phyloP scores from a whole-genome alignment of 1,284 basidiomycete genomes.

The Singerocomus rubriflavus region DNA sequence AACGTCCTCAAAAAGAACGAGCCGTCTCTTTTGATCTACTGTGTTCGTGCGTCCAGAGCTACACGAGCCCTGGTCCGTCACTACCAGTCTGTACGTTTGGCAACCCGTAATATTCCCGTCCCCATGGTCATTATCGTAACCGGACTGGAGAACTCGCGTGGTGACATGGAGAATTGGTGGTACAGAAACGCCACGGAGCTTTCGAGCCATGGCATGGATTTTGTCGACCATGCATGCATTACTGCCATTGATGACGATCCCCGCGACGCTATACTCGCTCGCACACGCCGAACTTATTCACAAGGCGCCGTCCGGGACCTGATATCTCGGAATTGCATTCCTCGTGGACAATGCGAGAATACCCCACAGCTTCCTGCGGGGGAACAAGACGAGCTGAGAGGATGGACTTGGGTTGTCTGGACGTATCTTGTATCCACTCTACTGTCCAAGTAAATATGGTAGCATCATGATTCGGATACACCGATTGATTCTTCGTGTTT shows the following conservation, averaged over 20 bases:
- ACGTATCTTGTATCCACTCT: conserved; percentile 19
- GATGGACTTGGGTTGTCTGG: conserved; percentile 22
- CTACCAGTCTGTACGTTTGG: conserved; percentile 25
- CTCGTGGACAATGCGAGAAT: conserved; percentile 4
- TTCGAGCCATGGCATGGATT: conserved; percentile 22
- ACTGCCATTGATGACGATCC: conserved; percentile 27
- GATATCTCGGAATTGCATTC: conserved; percentile 22
- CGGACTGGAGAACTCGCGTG: conserved; percentile 30
- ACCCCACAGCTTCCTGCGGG: background rate
- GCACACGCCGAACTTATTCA: conserved; percentile 19
- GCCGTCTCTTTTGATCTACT: conserved; percentile 30
- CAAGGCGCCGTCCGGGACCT: conserved; percentile 20
- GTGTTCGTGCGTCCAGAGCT: conserved; percentile 31
- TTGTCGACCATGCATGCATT: conserved; percentile 33
- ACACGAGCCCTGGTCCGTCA: conserved; percentile 30
- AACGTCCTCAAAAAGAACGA: conserved; percentile 22
- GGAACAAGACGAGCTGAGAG: conserved; percentile 1
- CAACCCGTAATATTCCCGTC: conserved; percentile 10
- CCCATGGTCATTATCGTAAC: conserved; percentile 34
- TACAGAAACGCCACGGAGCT: conserved; percentile 21
- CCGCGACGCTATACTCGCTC: conserved; percentile 14
- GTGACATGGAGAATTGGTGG: conserved; percentile 38
- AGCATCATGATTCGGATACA: background rate
- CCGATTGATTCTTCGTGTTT: background rate
- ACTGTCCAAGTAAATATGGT: background rate